phyloP scores from a whole-genome alignment of 495 filamentous ascomycete species.

The Glonium stellatum region DNA sequence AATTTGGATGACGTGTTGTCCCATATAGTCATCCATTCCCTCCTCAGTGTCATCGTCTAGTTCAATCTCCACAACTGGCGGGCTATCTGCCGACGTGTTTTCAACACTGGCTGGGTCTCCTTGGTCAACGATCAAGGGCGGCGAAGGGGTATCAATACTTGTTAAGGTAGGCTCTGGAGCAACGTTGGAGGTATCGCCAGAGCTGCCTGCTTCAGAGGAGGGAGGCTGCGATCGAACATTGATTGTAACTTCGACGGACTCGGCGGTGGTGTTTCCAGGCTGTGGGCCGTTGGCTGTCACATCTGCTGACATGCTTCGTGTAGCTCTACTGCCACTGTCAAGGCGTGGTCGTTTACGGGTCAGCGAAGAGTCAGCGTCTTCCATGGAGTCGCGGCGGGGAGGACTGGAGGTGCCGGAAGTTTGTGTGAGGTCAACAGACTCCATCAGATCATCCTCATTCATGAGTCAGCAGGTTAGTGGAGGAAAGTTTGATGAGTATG shows the following conservation, averaged over 20 bases:
- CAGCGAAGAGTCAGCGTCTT: conserved; percentile 48
- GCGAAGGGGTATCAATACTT: conserved; percentile 14
- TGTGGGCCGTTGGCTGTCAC: conserved; percentile 18
- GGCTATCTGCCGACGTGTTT: conserved; percentile 21
- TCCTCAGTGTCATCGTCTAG: conserved; percentile 22
- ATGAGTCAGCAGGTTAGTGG: conserved; percentile 5
- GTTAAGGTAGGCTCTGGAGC: conserved; percentile 2
- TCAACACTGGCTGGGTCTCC: conserved; percentile 17
- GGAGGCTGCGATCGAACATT: conserved; percentile 41
- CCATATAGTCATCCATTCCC: conserved; percentile 16
- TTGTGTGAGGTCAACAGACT: conserved; percentile 19
- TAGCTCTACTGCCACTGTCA: conserved; percentile 47
- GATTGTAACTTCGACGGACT: conserved; percentile 48
- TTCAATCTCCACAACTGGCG: conserved; percentile 28
- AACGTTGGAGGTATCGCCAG: conserved; percentile 8
- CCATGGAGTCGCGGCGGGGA: conserved; percentile 45
- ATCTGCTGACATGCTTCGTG: conserved; percentile 40
- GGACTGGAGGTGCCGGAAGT: conserved; percentile 25
- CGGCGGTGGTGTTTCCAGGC: conserved; percentile 32
- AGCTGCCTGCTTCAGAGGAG: conserved; percentile 26
- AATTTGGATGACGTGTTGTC: conserved; percentile 18
- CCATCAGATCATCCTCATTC: conserved; percentile 24
- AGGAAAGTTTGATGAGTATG: neutral
- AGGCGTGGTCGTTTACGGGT: conserved; percentile 59
- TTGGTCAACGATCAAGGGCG: conserved; percentile 8